Base-by-base conservation (phyloP, 352 stramenopile genomes). In the Phytophthora vignae region DNA sequence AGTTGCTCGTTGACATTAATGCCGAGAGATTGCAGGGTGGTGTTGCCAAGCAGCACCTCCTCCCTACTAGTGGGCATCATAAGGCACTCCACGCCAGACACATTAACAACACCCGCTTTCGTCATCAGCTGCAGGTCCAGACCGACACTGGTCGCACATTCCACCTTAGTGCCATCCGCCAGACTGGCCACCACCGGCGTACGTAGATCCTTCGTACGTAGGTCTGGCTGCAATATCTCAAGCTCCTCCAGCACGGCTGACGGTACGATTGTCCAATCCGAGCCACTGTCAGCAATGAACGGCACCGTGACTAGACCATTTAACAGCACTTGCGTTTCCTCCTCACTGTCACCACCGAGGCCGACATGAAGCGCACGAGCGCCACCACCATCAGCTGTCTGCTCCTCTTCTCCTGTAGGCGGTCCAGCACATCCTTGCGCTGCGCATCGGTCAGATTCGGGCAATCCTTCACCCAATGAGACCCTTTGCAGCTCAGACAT, bases 401-500 rank as follows among this genome's bases (percentile, higher is more conserved):
- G 31, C 14, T 17, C 31, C 19, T 59, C 31, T 59, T 48, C 53
- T 59, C 29, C 10, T 59, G 53, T 5, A 59, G 14, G 6, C 53
- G 53, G n/a, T 59, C 53, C 29, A 59, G 31, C 31, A 67, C 21
- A 19, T 67, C 49, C 31, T 59, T 55, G 27, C 55, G 54, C 38
- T 68, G 58, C 25, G 22, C 53, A 27, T 65, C 62, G 2, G 59
- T 71, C 5, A 62, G 60, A 9, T 60, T 60, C 5, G 55, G 65
- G 19, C 55, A 72, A 25, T 64, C 60, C 10, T 55, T 56, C 0
- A 74, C 25, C 71, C 66, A 78, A 52, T 78, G 56, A 11, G 65
- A 33, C 0, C 56, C 60, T 31, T 71, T 71, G 60, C 66, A 78
- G 7, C 61, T 42, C 12, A 68, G 40, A 58, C 54, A 74, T 14